Evolutionary conservation across 371 early-diverging fungal species (phyloP), one percentile per base, ranked within the genome.

Genomic region (Mucor mucedo): DNA sequence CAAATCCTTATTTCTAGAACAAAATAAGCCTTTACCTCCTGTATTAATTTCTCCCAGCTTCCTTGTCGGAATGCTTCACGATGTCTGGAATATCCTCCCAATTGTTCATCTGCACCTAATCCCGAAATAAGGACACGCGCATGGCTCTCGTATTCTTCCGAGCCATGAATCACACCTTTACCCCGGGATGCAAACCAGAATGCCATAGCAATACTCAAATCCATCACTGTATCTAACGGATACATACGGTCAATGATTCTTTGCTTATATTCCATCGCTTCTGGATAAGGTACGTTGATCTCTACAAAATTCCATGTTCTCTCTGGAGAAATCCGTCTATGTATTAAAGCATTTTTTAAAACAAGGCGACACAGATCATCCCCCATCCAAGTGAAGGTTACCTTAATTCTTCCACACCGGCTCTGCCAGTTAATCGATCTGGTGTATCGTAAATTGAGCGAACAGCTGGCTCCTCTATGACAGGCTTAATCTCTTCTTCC

Each of bases 141-240:
- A 32, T 73, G 78, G 45, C 90, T 88, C 14, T 71, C 64, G 70
- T 90, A 92, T 0, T 79, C 71, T 21, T 58, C 28, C 11, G 27
- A 30, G 27, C 30, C 59, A 30, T 72, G 66, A 44, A 83, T 64
- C 13, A 29, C 60, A 50, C 89, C 90, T 73, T 69, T 66, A 0
- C 96, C 96, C 10, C 95, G 82, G 2, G 93, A 79, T 1, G 96
- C 96, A 85, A 97, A 98, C 97, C 97, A 98, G 59, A 98, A 88
- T 1, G 98, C 97, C 85, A 95, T 88, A 0, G 94, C 97, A 60
- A 98, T 97, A 65, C 96, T 96, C 91, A 95, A 71, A 78, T 98
- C 98, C 98, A 98, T 98, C 1, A 93, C 91, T 0, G 94, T 97
- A 38, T 89, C 85, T n/a, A 88, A 67, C 0, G 98, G 98, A 29